Conservation (phyloP, 306 rosid species). For the Cucurbita moschata region DNA sequence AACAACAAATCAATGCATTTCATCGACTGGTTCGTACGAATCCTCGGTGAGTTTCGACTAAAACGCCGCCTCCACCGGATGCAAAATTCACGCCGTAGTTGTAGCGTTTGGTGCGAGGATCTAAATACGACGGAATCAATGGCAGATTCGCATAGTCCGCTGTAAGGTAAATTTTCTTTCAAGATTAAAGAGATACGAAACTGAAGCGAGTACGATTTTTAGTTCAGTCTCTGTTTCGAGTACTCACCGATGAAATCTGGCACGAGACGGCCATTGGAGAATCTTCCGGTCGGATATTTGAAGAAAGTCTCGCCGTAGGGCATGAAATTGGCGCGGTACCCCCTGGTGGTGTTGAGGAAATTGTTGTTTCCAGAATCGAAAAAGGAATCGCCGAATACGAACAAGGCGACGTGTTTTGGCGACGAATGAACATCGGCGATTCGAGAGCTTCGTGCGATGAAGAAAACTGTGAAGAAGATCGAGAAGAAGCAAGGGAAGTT, state of each 20-base stretch:
- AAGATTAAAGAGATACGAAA: background rate
- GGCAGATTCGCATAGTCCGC: constrained; percentile 47
- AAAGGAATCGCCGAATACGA: constrained; percentile 29
- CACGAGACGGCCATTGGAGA: constrained; percentile 23
- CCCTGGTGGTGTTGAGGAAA: constrained; percentile 20
- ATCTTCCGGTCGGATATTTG: constrained; percentile 23
- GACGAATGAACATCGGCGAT: background rate
- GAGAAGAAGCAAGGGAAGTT: background rate
- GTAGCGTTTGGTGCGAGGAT: constrained; percentile 21
- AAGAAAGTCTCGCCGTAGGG: constrained; percentile 34
- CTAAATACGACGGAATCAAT: constrained; percentile 28
- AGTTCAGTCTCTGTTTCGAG: background rate
- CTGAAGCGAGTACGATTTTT: background rate
- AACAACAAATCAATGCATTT: background rate
- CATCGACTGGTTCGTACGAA: constrained; percentile 10
- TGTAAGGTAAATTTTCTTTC: constrained; percentile 5
- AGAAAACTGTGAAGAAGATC: background rate
- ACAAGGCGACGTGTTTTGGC: constrained; percentile 11
- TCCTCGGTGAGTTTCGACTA: constrained; percentile 32
- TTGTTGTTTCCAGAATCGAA: constrained; percentile 36
- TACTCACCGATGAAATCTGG: constrained; percentile 29
- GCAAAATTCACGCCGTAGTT: constrained; percentile 49
- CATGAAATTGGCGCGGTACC: constrained; percentile 8
- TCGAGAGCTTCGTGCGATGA: background rate
- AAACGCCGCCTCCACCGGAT: constrained; percentile 58